phyloP scores from a whole-genome alignment of 495 filamentous ascomycete genomes.

The Penicillium chermesinum region DNA sequence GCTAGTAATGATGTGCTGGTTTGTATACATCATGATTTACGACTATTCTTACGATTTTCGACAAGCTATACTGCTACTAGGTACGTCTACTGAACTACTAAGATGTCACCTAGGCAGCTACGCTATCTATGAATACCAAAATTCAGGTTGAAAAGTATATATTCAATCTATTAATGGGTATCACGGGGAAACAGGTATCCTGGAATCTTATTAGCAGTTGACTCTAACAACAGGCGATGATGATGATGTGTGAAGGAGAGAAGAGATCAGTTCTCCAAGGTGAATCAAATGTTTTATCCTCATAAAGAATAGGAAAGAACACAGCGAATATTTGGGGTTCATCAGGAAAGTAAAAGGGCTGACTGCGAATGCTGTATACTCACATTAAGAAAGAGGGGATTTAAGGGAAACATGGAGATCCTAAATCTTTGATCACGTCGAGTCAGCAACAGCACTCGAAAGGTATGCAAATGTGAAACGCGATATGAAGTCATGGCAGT shows the following conservation, averaged over 20 bases:
- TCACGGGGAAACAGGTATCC: slow-evolving; percentile 8
- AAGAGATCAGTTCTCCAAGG: slow-evolving; percentile 88
- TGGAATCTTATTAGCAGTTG: slow-evolving; percentile 19
- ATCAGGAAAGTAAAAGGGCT: slow-evolving; percentile 47
- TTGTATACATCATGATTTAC: too few species aligned
- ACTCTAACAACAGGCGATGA: slow-evolving; percentile 15
- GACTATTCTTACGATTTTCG: too few species aligned
- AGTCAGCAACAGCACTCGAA: slow-evolving; percentile 31
- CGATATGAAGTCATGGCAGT: slow-evolving; percentile 35
- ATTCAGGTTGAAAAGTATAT: not conserved
- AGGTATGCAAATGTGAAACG: slow-evolving; percentile 22
- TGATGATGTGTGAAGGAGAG: slow-evolving; percentile 15
- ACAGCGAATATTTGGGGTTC: slow-evolving; percentile 70
- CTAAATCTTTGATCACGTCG: slow-evolving; percentile 22
- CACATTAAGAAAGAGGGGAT: slow-evolving; percentile 15
- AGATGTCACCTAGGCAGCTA: too few species aligned
- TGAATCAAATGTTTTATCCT: slow-evolving; percentile 71
- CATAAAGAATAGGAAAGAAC: slow-evolving; percentile 71
- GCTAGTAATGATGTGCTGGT: too few species aligned
- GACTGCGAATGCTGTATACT: too few species aligned
- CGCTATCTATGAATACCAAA: too few species aligned
- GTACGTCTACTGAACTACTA: too few species aligned
- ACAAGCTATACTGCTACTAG: too few species aligned
- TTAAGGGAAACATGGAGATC: slow-evolving; percentile 5
- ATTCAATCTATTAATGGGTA: slow-evolving; percentile 10